Conservation (phyloP, 768 basidiomycete species). For the Podaxis sp. region DNA sequence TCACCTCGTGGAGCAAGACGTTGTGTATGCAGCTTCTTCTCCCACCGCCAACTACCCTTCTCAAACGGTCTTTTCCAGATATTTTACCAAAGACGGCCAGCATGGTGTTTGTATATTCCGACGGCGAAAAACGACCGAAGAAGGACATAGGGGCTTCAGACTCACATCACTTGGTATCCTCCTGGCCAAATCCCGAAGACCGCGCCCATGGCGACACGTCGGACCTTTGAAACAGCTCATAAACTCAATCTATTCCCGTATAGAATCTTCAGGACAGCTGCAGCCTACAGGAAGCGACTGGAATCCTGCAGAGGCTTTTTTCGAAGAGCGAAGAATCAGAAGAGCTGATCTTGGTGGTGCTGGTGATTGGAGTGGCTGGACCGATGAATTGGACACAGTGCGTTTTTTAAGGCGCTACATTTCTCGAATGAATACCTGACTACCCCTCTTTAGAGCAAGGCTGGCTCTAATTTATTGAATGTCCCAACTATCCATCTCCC, state of each 20-base stretch:
- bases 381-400: conserved; percentile 56
- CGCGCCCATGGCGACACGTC: conserved; percentile 76
- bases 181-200: conserved; percentile 56
- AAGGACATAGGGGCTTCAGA: conserved; percentile 75
- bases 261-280: conserved; percentile 42
- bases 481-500: conserved; percentile 66
- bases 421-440: not conserved
- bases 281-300: conserved; percentile 55
- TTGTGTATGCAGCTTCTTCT: conserved; percentile 50
- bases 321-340: conserved; percentile 55
- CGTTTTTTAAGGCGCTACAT: conserved; percentile 14
- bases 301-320: conserved; percentile 59
- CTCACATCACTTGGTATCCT: conserved; percentile 76
- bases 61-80: not conserved
- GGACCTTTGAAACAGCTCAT: conserved; percentile 58
- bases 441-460: conserved; percentile 14
- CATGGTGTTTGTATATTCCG: conserved; percentile 75
- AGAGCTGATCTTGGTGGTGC: conserved; percentile 48
- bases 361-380: conserved; percentile 68
- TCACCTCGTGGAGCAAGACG: conserved; percentile 74
- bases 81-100: conserved; percentile 50
- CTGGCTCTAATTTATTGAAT: conserved; percentile 14
- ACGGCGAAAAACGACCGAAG: conserved; percentile 60
- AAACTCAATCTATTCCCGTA: conserved; percentile 44
- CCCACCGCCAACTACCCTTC: not conserved